A percentile compares a stretch with the other conserved stretches of the same genome.
Evolutionary conservation across 768 basidiomycete genomes (phyloP).

Genomic region (Suillus subaureus): DNA sequence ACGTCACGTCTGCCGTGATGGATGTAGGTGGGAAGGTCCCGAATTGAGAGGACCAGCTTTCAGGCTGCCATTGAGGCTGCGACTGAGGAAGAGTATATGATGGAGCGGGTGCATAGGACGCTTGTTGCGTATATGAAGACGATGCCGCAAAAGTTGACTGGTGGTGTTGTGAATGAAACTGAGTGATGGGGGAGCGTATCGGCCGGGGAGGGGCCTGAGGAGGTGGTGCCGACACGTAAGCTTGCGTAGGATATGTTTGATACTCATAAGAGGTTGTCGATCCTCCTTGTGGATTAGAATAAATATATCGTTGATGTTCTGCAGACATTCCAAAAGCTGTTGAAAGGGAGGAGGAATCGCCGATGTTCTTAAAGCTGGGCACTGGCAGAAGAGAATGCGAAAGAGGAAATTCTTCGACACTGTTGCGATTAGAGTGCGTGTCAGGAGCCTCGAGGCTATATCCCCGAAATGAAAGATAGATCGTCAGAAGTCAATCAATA

Average conservation of each 20-base stretch:
- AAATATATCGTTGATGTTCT: conserved; percentile 54
- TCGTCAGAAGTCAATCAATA: conserved; percentile 37
- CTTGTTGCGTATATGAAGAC: conserved; percentile 30
- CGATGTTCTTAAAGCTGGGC: conserved; percentile 15
- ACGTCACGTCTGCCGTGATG: conserved; percentile 39
- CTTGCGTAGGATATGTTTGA: conserved; percentile 39
- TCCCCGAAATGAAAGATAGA: conserved; percentile 36
- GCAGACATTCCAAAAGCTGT: conserved; percentile 42
- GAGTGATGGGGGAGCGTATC: conserved; percentile 33
- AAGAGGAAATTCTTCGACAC: conserved; percentile 30
- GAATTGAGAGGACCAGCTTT: conserved; percentile 41
- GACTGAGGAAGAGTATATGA: conserved; percentile 31
- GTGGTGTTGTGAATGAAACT: conserved; percentile 35
- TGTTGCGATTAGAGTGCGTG: conserved; percentile 24
- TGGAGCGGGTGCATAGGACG: conserved; percentile 32
- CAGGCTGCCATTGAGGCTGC: conserved; percentile 40
- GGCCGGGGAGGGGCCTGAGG: conserved; percentile 33
- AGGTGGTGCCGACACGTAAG: conserved; percentile 28
- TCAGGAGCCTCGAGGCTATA: conserved; percentile 39
- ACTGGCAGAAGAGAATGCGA: conserved; percentile 21
- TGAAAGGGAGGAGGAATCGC: conserved; percentile 22
- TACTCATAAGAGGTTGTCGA: conserved; percentile 52
- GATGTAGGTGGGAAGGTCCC: conserved; percentile 35
- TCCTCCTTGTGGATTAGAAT: conserved; percentile 47
- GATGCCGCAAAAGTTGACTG: conserved; percentile 28